Evolutionary conservation across 805 yeast species (phyloP), one percentile per base, ranked within the genome.

Genomic region (Kuraishia ogatae): DNA sequence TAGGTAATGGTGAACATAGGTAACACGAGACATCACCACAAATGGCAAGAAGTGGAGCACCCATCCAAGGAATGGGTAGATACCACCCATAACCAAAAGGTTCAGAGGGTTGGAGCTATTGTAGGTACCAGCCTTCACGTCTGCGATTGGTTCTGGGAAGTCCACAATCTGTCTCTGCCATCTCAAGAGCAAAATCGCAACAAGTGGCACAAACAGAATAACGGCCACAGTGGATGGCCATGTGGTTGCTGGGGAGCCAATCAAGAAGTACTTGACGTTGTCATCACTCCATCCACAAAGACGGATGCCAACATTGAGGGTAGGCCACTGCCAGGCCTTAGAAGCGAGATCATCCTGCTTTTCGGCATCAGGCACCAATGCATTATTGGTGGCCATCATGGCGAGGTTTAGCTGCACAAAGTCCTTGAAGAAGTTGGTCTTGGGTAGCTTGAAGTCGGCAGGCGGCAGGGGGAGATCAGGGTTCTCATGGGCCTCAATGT

Each of bases 1-100:
- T 61, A 91, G 81, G 71, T 93, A 93, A 70, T 93, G 99, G 72
- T 93, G 99, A 39, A 93, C 94, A 68, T 94, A 93, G 1, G 96
- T 91, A 56, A 94, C 97, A 76, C 99, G 87, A 13, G 96, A 91
- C 99, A 93, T 93, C 57, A 90, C 71, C 35, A 87, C 81, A 71
- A 93, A 93, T 39, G 99, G 98, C 64, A 88, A 66, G 71, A 77
- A 93, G 71, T 93, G 97, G 64, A 90, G 76, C 49, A 83, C 77
- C 97, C 97, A 93, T 11, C 97, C 96, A 48, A 89, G 65, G 73
- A 92, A 86, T 24, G 98, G 97, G 62, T 88, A 82, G 39, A 87
- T 64, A 54, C 96, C 97, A 47, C 88, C 87, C 71, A 82, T 73
- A 17, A 78, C 60, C 58, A 76, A 74, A 46, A 69, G 54, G 56